These are phyloP conservation scores for Hordeum pubiflorum DNA, from an alignment of 202 grass and related monocot genomes.

Conservation along the genomic window DNA sequence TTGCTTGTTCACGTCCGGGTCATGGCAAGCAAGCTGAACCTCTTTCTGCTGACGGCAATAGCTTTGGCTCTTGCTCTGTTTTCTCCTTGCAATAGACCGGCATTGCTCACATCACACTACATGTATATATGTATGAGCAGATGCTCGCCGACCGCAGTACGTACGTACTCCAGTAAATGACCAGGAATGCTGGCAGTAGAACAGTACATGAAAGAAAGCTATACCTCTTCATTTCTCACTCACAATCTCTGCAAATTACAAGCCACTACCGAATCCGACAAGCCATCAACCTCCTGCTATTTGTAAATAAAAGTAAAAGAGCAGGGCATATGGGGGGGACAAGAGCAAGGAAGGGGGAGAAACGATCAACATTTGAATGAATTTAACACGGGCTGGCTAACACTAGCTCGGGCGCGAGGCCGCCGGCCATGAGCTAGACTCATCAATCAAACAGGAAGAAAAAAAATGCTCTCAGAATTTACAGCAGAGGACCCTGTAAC, in stretches of 20 bases:
- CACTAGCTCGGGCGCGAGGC: conserved; percentile 9
- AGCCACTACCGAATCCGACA: conserved; percentile 39
- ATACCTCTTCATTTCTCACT: conserved; percentile 44
- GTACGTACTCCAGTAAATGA: neutral
- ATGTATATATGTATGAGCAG: neutral
- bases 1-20: neutral
- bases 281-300: conserved; percentile 45
- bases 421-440: conserved; percentile 15
- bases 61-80: neutral
- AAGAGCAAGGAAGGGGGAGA: neutral
- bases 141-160: neutral
- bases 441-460: conserved; percentile 17
- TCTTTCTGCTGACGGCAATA: neutral
- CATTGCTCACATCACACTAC: too few species aligned
- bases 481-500: conserved; percentile 67
- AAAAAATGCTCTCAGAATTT: conserved; percentile 59
- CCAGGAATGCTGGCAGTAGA: neutral
- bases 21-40: neutral
- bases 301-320: conserved; percentile 32
- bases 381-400: conserved; percentile 41
- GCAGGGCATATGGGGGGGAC: conserved; percentile 11
- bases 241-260: conserved; percentile 34
- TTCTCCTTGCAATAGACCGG: neutral
- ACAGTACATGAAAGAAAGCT: conserved; percentile 23
- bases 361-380: conserved; percentile 40